phyloP scores from a whole-genome alignment of 2,329 filamentous ascomycete genomes.

The Thermomyces lanuginosus region DNA sequence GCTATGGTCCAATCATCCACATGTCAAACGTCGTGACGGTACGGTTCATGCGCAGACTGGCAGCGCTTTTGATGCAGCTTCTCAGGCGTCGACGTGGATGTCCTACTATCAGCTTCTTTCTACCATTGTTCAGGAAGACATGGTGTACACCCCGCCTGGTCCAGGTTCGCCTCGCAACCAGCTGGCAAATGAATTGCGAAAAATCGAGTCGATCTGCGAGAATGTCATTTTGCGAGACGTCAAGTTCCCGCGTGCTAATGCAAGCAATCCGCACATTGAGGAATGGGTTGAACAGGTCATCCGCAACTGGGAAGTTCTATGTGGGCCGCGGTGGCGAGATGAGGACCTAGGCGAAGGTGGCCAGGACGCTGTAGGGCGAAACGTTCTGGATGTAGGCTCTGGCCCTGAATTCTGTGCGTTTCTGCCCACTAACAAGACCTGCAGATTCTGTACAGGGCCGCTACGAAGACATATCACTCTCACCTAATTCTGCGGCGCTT shows the following conservation, averaged over 20 bases:
- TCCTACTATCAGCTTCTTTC: conserved; percentile 73
- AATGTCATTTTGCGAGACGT: conserved; percentile 60
- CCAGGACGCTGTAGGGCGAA: conserved; percentile 55
- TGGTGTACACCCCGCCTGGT: conserved; percentile 21
- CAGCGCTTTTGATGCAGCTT: conserved; percentile 10
- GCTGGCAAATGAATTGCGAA: conserved; percentile 61
- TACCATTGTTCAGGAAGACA: conserved; percentile 46
- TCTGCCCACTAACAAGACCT: conserved; percentile 1
- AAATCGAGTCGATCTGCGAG: conserved; percentile 66
- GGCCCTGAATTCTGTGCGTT: conserved; percentile 7
- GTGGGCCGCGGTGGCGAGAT: conserved; percentile 64
- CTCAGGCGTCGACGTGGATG: conserved; percentile 50
- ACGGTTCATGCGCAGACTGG: conserved; percentile 9
- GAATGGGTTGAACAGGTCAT: conserved; percentile 64
- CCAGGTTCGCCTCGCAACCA: conserved; percentile 37
- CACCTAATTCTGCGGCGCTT: conserved; percentile 72
- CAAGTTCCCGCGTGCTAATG: conserved; percentile 67
- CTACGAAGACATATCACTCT: conserved; percentile 89
- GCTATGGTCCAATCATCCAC: conserved; percentile 25
- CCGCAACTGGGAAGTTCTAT: conserved; percentile 69
- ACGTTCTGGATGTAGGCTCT: conserved; percentile 49
- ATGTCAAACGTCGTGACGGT: conserved; percentile 15
- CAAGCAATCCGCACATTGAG: conserved; percentile 65
- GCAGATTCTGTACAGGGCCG: conserved; percentile 70
- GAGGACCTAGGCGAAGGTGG: conserved; percentile 68